Evolutionary conservation across 2,329 filamentous ascomycete genomes (phyloP), one percentile per base, ranked within the genome.

Genomic region (Emericellopsis atlantica): DNA sequence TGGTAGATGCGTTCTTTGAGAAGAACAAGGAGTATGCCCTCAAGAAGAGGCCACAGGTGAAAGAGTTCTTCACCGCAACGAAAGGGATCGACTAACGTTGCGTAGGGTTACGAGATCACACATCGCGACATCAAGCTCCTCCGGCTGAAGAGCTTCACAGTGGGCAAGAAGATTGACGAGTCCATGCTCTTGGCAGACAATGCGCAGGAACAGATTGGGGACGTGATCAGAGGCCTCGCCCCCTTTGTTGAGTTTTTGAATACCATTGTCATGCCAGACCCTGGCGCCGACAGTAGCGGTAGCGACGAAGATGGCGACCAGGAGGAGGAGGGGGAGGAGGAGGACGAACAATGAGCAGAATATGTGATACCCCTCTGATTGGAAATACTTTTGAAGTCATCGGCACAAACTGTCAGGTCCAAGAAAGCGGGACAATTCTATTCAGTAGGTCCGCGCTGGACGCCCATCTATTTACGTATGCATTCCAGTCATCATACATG

Each of bases 1-100:
- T 71, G 15, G 59, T 92, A 5, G 70, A 75, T 48, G 82, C 81
- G 1, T 94, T 95, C 58, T 70, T 74, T 18, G 69, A 66, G 35
- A 66, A 71, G 49, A 95, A 94, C 52, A 65, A 74, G 47, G 76
- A 79, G 44, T 82, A 76, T 45, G 86, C 87, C 12, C 67, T 95
- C 39, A 94, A 93, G 69, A 90, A 77, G 32, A 81, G 81, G 54
- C 89, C 89, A 5, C 90, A 89, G 76, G 86, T 87, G n/a, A 58
- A 57, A 40, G 18, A 18, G 41, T 31, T 40, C 32, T 22, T 4
- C 23, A 15, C 9, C 12, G 15, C 1, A 32, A 12, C n/a, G 26
- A 9, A 8, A n/a, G 24, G 15, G 15, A 37, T 24, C 23, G 41
- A 18, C 36, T 33, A 12, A 24, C 12, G 5, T 18, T 10, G 21